These are phyloP conservation scores for Choricystis sp. DNA, from an alignment of 139 green algal genomes.

Conservation along the genomic window DNA sequence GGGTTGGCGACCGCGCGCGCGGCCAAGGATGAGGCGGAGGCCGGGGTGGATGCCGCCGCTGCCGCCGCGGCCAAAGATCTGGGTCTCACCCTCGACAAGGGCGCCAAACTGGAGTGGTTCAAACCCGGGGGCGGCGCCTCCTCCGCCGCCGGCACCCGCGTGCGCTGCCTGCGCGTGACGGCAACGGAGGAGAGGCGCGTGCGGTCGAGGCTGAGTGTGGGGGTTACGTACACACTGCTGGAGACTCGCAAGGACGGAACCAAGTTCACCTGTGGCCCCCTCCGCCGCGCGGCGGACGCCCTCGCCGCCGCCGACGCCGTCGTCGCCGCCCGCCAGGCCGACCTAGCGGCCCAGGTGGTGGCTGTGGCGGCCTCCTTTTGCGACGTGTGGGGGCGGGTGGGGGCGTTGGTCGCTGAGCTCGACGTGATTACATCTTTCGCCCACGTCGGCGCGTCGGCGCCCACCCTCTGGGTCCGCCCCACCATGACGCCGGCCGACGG, in stretches of 20 bases:
- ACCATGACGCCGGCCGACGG: constrained; percentile 23
- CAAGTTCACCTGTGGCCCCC: constrained; percentile 78
- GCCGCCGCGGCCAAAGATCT: constrained; percentile 42
- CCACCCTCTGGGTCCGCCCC: constrained; percentile 57
- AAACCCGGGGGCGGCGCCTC: constrained; percentile 13
- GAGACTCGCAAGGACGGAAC: constrained; percentile 87
- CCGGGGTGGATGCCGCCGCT: constrained; percentile 24
- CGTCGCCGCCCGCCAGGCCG: constrained; percentile 60
- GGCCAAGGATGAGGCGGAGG: constrained; percentile 41
- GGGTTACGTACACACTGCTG: constrained; percentile 56
- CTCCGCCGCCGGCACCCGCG: constrained; percentile 22
- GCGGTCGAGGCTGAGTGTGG: constrained; percentile 47
- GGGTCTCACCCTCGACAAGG: constrained; percentile 68
- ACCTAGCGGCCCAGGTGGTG: constrained; percentile 81
- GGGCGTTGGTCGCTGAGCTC: constrained; percentile 60
- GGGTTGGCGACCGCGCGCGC: constrained; percentile 26
- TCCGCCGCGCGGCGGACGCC: constrained; percentile 45
- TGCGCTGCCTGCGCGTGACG: constrained; percentile 80
- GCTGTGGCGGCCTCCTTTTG: constrained; percentile 72
- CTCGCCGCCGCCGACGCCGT: constrained; percentile 34
- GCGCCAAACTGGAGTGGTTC: constrained; percentile 85
- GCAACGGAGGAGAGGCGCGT: constrained; percentile 80
- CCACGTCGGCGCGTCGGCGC: constrained; percentile 60
- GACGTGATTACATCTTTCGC: constrained; percentile 84
- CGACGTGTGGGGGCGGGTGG: constrained; percentile 73